phyloP scores from a whole-genome alignment of 2,329 filamentous ascomycete species.

The Knufia petricola region DNA sequence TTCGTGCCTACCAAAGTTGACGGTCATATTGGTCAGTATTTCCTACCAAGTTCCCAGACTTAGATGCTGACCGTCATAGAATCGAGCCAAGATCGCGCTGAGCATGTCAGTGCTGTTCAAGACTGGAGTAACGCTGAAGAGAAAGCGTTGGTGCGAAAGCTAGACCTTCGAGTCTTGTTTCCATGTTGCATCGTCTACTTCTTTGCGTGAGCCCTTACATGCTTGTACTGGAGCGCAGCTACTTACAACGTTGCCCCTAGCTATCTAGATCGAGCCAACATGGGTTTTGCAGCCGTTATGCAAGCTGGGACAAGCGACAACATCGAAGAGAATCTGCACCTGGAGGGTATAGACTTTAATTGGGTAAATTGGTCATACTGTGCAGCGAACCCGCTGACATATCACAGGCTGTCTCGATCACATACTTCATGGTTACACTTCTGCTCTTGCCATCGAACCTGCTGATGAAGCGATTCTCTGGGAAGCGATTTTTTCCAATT shows the following conservation, averaged over 20 bases:
- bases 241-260: neutral
- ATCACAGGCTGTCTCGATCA: conserved; percentile 17
- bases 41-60: neutral
- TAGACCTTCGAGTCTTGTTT: conserved; percentile 15
- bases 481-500: conserved; percentile 30
- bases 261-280: conserved; percentile 19
- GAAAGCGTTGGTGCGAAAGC: conserved; percentile 17
- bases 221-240: too few relatives aligned
- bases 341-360: conserved; percentile 18
- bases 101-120: conserved; percentile 12
- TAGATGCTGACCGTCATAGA: neutral
- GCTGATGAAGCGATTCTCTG: conserved; percentile 19
- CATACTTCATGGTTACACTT: conserved; percentile 19
- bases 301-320: conserved; percentile 13
- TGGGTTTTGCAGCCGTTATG: conserved; percentile 18
- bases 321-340: conserved; percentile 12
- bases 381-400: neutral
- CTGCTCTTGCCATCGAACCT: conserved; percentile 19
- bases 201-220: conserved; percentile 14
- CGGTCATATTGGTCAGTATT: conserved; percentile 10
- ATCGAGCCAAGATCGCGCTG: conserved; percentile 11
- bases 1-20: conserved; percentile 1
- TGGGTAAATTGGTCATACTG: conserved; percentile 12
- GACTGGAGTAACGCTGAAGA: conserved; percentile 19
- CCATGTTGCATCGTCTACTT: conserved; percentile 20